These are phyloP conservation scores for Yamadazyma jaroonii DNA, from an alignment of 1,139 yeast genomes.

Conservation along the genomic window DNA sequence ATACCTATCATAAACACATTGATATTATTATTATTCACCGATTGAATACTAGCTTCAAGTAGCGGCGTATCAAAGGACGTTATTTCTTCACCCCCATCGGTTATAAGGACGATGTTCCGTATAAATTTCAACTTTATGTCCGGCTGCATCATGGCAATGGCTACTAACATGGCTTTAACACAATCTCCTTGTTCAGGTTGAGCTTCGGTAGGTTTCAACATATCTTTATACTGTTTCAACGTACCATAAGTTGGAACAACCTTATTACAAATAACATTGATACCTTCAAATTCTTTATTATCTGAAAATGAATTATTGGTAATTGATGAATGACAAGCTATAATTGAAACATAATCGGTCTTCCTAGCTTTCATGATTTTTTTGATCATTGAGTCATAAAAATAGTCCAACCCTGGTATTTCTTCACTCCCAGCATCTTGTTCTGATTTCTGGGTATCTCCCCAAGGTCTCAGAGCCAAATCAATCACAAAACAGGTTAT, in stretches of 20 bases:
- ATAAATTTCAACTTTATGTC: constrained; percentile 29
- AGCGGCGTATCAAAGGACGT: constrained; percentile 14
- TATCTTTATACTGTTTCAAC: constrained; percentile 14
- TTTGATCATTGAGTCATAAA: constrained; percentile 39
- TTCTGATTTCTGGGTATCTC: constrained; percentile 30
- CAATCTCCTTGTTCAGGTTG: constrained; percentile 19
- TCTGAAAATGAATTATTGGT: constrained; percentile 22
- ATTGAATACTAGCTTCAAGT: constrained; percentile 16
- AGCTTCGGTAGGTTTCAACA: constrained; percentile 10
- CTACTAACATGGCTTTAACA: constrained; percentile 27
- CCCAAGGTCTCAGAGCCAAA: constrained; percentile 24
- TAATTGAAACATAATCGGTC: constrained; percentile 52
- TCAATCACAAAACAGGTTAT: constrained; percentile 56
- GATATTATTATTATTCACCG: constrained; percentile 20
- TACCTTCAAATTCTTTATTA: constrained; percentile 22
- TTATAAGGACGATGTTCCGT: constrained; percentile 45
- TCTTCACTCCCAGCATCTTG: too few relatives aligned
- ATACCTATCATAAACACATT: constrained; percentile 26
- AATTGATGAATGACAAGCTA: constrained; percentile 34
- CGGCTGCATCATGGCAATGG: constrained; percentile 27
- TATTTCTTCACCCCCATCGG: constrained; percentile 29
- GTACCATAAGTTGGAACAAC: constrained; percentile 22
- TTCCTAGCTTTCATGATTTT: constrained; percentile 52
- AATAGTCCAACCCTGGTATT: constrained; percentile 31
- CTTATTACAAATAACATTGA: constrained; percentile 23